Evolutionary conservation across 2,329 filamentous ascomycete species (phyloP).

Genomic region (Nannizziopsis arthrosporioides): DNA sequence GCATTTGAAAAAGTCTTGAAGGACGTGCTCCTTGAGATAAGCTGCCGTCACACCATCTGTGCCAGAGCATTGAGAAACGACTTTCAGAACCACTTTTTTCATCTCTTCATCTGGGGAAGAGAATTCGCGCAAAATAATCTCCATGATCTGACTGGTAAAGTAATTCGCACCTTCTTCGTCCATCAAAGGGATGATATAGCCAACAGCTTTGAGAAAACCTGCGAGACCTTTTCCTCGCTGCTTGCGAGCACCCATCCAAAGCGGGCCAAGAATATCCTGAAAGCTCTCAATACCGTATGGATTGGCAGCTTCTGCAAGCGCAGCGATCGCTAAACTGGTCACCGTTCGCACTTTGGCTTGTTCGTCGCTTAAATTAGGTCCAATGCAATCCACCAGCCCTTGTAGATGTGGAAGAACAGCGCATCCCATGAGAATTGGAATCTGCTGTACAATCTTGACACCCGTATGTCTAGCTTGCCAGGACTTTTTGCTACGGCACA

Average conservation of each 20-base stretch:
- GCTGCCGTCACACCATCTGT: constrained; percentile 90
- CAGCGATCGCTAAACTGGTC: constrained; percentile 86
- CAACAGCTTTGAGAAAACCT: constrained; percentile 92
- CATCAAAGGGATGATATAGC: constrained; percentile 97
- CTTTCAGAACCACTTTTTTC: constrained; percentile 98
- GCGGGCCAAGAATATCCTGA: constrained; percentile 89
- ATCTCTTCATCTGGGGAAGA: constrained; percentile 97
- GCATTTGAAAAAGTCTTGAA: constrained; percentile 95
- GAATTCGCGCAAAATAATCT: constrained; percentile 90
- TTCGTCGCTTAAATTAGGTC: constrained; percentile 89
- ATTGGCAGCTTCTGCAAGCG: constrained; percentile 88
- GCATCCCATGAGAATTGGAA: constrained; percentile 97
- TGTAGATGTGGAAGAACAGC: constrained; percentile 91
- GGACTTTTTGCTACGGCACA: constrained; percentile 96
- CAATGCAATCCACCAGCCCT: constrained; percentile 91
- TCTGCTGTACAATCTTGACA: constrained; percentile 98
- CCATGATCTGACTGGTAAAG: constrained; percentile 98
- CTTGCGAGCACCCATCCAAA: constrained; percentile 93
- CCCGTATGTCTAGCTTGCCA: constrained; percentile 97
- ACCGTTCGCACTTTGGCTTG: constrained; percentile 97
- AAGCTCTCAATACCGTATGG: constrained; percentile 99
- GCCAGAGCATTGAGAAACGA: constrained; percentile 87
- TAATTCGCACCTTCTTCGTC: constrained; percentile 99
- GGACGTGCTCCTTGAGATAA: constrained; percentile 88
- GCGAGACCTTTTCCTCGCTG: constrained; percentile 93